Conservation (phyloP, 495 filamentous ascomycete genomes). For the Jackrogersella multiformis region DNA sequence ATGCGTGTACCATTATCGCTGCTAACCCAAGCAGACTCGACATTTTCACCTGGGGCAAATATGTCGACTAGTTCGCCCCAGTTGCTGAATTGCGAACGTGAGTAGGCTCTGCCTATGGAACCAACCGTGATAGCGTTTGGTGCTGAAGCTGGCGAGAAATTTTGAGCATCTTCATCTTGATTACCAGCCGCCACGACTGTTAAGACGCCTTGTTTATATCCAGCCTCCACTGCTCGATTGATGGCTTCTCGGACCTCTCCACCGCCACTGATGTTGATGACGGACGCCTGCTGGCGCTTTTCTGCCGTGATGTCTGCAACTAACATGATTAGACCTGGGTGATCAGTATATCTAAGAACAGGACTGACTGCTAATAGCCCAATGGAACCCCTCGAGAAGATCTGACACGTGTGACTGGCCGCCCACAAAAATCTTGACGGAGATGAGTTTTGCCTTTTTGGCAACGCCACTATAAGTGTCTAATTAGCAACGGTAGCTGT, state of each 20-base stretch:
- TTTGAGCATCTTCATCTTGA: slow-evolving; percentile 46
- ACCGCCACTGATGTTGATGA: slow-evolving; percentile 59
- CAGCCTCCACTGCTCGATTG: slow-evolving; percentile 58
- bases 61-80: slow-evolving; percentile 66
- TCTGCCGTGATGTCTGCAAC: slow-evolving; percentile 54
- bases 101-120: slow-evolving; percentile 55
- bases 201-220: slow-evolving; percentile 57
- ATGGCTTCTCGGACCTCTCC: slow-evolving; percentile 57
- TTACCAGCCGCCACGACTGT: slow-evolving; percentile 65
- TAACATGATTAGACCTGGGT: too few relatives aligned
- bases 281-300: slow-evolving; percentile 48
- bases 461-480: slow-evolving; percentile 59
- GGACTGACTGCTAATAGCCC: slow-evolving; percentile 59
- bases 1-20: slow-evolving; percentile 46
- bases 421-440: slow-evolving; percentile 67
- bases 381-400: slow-evolving; percentile 65
- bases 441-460: slow-evolving; percentile 67
- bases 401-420: slow-evolving; percentile 53
- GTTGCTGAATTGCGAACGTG: slow-evolving; percentile 66
- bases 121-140: slow-evolving; percentile 65
- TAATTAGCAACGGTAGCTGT: slow-evolving; percentile 7
- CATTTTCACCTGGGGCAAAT: slow-evolving; percentile 65
- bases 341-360: too few relatives aligned
- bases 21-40: slow-evolving; percentile 62
- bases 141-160: slow-evolving; percentile 64